phyloP scores from a whole-genome alignment of 176 grass and related monocot genomes.

The Juncus inflexus region DNA sequence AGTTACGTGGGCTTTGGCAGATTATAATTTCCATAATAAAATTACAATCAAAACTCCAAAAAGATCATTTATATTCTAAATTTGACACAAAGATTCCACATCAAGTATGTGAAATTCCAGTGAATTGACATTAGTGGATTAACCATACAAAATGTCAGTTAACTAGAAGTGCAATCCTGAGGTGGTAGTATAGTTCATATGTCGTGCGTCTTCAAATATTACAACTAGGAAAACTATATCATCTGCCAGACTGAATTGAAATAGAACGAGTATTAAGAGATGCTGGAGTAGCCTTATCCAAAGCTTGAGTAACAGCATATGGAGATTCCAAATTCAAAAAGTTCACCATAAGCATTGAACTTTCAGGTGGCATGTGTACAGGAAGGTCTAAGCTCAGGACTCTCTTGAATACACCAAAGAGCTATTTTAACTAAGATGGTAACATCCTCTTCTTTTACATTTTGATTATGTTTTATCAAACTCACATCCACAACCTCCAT shows the following conservation, averaged over 20 bases:
- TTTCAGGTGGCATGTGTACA: slow-evolving; percentile 22
- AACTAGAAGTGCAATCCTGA: too few species aligned
- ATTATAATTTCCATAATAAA: too few species aligned
- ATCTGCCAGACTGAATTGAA: neutral
- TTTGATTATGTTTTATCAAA: slow-evolving; percentile 24
- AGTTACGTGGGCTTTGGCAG: too few species aligned
- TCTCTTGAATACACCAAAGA: slow-evolving; percentile 42
- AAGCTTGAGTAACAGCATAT: neutral
- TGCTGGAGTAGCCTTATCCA: neutral
- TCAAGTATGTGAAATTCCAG: too few species aligned
- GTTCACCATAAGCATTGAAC: slow-evolving; percentile 11
- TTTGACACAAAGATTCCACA: too few species aligned
- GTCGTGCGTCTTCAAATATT: too few species aligned
- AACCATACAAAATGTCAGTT: too few species aligned
- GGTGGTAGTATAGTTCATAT: too few species aligned
- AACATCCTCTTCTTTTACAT: slow-evolving; percentile 31
- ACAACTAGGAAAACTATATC: too few species aligned
- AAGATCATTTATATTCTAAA: too few species aligned
- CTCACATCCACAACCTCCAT: slow-evolving; percentile 48
- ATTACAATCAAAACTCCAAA: too few species aligned
- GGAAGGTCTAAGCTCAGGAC: slow-evolving; percentile 27
- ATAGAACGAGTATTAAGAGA: slow-evolving; percentile 14
- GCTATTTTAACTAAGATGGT: slow-evolving; percentile 10
- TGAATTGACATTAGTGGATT: too few species aligned
- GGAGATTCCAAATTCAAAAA: slow-evolving; percentile 13